These are phyloP conservation scores for Scleromitrula shiraiana DNA, from an alignment of 2,329 filamentous ascomycete species.

Conservation along the genomic window DNA sequence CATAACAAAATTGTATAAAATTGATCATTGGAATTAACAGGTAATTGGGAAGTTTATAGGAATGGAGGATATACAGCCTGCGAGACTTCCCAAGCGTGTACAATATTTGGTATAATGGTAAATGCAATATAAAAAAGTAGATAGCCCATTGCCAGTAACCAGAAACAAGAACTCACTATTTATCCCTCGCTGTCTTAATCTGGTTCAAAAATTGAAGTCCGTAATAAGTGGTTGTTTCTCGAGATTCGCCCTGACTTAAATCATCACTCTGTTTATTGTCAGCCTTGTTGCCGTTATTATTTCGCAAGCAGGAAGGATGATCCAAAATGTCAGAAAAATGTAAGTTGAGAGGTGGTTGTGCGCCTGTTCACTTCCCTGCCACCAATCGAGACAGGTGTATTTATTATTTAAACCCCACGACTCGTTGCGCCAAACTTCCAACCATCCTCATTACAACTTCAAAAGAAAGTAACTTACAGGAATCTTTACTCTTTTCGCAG, in stretches of 20 bases:
- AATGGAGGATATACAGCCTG: background rate
- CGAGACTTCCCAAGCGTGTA: background rate
- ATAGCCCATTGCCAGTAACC: no score
- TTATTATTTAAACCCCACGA: constrained; percentile 10
- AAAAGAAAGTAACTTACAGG: constrained; percentile 39
- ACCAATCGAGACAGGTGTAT: constrained; percentile 15
- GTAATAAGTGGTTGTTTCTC: constrained; percentile 60
- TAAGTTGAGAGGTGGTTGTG: constrained; percentile 4
- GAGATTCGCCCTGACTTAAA: constrained; percentile 42
- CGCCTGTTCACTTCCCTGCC: constrained; percentile 19
- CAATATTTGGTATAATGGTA: background rate
- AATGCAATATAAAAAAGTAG: background rate
- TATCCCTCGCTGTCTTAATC: constrained; percentile 70
- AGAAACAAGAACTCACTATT: constrained; percentile 57
- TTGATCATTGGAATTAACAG: no score
- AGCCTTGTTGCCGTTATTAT: constrained; percentile 22
- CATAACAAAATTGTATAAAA: no score
- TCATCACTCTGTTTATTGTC: constrained; percentile 23
- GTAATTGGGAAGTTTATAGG: no score
- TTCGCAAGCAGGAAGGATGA: background rate
- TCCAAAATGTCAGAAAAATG: background rate
- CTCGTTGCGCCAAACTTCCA: constrained; percentile 7
- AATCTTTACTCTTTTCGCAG: constrained; percentile 50
- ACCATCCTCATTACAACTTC: constrained; percentile 7
- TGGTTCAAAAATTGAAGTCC: constrained; percentile 68